Base-by-base conservation (phyloP, 1,284 basidiomycete species). In the Clitocybe nebularis region DNA sequence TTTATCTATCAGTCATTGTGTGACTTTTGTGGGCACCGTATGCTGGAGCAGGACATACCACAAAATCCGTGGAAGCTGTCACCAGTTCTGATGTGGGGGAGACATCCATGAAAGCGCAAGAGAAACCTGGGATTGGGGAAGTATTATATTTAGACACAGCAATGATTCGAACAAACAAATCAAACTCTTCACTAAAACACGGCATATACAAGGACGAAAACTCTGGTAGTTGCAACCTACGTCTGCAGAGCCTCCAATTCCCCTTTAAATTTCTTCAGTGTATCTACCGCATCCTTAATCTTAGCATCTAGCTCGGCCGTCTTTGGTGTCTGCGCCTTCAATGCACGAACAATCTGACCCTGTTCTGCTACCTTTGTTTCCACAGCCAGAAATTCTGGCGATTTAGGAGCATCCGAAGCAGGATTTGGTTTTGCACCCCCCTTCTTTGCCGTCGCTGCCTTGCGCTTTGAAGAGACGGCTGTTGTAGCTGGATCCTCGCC, bases 361-460 rank as follows among this genome's bases (percentile, higher is more conserved):
- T 94, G 90, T 36, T 77, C 78, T 22, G 79, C 71, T 33, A 94
- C 73, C 68, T 82, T 81, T 42, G 73, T 76, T 64, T 88, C 86
- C 46, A 84, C 66, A 2, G 72, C 77, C 19, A 81, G 58, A 19
- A 75, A 75, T 61, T 85, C 83, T 3, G 77, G 71, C 1, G 81
- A 76, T 59, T 81, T 88, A 0, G 78, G 81, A 2, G 69, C 74
- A 45, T 63, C 56, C 8, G 45, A 43, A 26, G 54, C 58, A 10
- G 49, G 53, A 9, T 59, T 45, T 6, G 55, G 39, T 32, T 56
- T 57, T 4, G 50, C 47, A 5, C 58, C 63, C 44, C 68, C 70
- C 51, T 71, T 74, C 17, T 62, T 67, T 17, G 58, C 60, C 10
- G 51, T 58, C 2, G 59, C 70, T 2, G 66, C 69, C 60, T 84